These are phyloP conservation scores for Priceomyces medius DNA, from an alignment of 805 yeast genomes.

Conservation along the genomic window DNA sequence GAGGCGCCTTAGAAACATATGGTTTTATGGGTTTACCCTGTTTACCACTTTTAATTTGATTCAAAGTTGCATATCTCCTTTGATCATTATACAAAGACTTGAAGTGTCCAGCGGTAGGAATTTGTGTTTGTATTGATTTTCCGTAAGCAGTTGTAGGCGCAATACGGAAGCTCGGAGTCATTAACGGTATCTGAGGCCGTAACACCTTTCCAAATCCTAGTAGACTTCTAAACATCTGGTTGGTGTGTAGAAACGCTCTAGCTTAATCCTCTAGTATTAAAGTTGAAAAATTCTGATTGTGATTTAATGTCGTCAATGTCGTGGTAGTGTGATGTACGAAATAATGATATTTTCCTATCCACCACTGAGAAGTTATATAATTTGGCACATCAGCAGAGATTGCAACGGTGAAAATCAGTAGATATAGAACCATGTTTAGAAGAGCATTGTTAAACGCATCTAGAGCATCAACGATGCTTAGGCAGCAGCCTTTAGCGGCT, in stretches of 20 bases:
- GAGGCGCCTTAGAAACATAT: slow-evolving; percentile 65
- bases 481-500: slow-evolving; percentile 16
- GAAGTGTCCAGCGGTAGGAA: slow-evolving; percentile 13
- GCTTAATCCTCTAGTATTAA: not conserved
- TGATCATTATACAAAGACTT: slow-evolving; percentile 23
- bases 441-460: slow-evolving; percentile 24
- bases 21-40: slow-evolving; percentile 51
- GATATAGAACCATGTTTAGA: slow-evolving; percentile 29
- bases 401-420: not conserved
- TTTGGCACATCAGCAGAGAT: not conserved
- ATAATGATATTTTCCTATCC: slow-evolving; percentile 3
- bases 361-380: slow-evolving; percentile 6
- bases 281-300: not conserved
- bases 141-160: slow-evolving; percentile 8
- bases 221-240: slow-evolving; percentile 1
- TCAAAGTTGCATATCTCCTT: slow-evolving; percentile 65
- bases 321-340: not conserved
- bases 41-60: slow-evolving; percentile 72
- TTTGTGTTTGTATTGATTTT: slow-evolving; percentile 14
- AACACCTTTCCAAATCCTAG: not conserved
- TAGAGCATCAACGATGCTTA: slow-evolving; percentile 19
- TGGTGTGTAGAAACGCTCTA: not conserved
- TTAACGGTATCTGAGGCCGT: not conserved
- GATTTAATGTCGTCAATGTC: slow-evolving; percentile 2
- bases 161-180: not conserved